Evolutionary conservation across 2,329 filamentous ascomycete genomes (phyloP).

Genomic region (Pseudogymnoascus sp.): DNA sequence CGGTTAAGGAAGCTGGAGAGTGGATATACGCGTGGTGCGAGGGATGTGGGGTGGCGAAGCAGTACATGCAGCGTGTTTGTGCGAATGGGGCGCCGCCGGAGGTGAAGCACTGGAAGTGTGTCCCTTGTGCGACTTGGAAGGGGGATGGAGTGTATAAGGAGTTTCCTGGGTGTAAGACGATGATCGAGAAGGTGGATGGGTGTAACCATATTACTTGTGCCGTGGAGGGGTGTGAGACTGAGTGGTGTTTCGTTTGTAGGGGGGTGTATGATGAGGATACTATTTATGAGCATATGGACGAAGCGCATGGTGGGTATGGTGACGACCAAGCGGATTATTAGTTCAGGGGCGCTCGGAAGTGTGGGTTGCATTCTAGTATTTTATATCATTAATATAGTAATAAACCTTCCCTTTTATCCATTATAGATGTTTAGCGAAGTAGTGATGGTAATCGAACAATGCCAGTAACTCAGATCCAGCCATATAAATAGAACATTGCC

Average conservation of each 20-base stretch:
- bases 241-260: constrained; percentile 37
- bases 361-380: background rate
- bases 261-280: constrained; percentile 17
- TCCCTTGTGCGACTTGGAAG: background rate
- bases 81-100: background rate
- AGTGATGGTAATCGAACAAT: background rate
- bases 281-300: constrained; percentile 33
- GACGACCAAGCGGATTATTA: background rate
- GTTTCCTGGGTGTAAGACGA: background rate
- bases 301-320: constrained; percentile 25
- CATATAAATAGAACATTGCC: too few species aligned
- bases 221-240: constrained; percentile 23
- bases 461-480: background rate
- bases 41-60: constrained; percentile 24
- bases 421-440: background rate
- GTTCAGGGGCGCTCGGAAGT: background rate
- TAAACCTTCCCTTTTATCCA: background rate
- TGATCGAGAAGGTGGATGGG: background rate
- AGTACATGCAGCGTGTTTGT: background rate
- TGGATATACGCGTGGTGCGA: background rate
- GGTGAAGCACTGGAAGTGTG: background rate
- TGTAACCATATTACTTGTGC: constrained; percentile 30
- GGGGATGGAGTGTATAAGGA: background rate
- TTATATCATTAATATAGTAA: background rate
- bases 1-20: background rate